These are phyloP conservation scores for Camellia oleifera DNA, from an alignment of 179 eudicot species.

Conservation along the genomic window DNA sequence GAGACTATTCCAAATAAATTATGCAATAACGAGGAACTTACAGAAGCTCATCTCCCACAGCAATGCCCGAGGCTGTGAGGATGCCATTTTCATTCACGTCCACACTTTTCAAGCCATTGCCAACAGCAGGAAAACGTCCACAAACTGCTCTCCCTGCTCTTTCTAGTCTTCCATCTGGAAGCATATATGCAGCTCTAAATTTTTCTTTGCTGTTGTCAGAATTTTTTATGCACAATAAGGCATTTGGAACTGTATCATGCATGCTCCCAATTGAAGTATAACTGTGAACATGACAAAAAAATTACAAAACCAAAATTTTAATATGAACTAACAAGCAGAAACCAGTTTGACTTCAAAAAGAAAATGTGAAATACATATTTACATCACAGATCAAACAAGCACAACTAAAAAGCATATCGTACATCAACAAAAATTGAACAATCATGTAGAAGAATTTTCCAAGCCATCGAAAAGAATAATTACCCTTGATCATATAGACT, in stretches of 20 bases:
- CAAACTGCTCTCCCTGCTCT: slow-evolving; percentile 79
- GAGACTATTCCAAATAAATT: neutral
- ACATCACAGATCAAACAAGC: slow-evolving; percentile 11
- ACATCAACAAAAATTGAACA: neutral
- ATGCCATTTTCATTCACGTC: slow-evolving; percentile 34
- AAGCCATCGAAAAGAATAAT: slow-evolving; percentile 15
- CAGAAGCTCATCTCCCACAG: slow-evolving; percentile 95
- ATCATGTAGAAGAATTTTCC: slow-evolving; percentile 3
- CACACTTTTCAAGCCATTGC: slow-evolving; percentile 51
- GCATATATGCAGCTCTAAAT: slow-evolving; percentile 80
- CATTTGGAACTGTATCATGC: slow-evolving; percentile 92
- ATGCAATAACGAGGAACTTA: slow-evolving; percentile 38
- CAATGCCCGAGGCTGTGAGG: slow-evolving; percentile 78
- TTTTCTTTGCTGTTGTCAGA: slow-evolving; percentile 42
- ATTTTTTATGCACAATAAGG: slow-evolving; percentile 43
- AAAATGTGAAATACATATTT: neutral
- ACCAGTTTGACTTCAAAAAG: slow-evolving; percentile 2
- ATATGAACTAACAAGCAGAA: neutral
- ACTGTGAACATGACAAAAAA: slow-evolving; percentile 33
- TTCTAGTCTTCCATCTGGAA: slow-evolving; percentile 93
- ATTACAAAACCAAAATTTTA: neutral
- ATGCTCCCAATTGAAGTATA: slow-evolving; percentile 96
- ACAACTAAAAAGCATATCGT: neutral
- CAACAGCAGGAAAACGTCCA: slow-evolving; percentile 26
- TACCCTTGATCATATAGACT: slow-evolving; percentile 98